Conservation (phyloP, 179 eudicot genomes). For the Actinidia polygama region DNA sequence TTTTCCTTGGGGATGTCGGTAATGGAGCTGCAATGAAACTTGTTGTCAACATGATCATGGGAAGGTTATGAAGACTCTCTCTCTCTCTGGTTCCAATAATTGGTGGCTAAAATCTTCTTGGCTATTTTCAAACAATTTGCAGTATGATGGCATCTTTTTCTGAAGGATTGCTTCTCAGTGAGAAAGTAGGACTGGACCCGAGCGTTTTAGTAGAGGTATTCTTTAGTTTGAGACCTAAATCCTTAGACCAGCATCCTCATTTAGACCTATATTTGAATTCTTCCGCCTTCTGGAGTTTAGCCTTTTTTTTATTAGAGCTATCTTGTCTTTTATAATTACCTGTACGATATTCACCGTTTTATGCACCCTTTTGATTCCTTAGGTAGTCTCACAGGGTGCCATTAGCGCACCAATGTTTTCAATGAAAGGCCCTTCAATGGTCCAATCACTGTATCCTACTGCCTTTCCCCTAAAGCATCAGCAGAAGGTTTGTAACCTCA, state of each 20-base stretch:
- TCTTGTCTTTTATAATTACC: not conserved
- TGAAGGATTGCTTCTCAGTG: slow-evolving; percentile 85
- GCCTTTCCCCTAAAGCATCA: slow-evolving; percentile 97
- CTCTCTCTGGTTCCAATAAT: not conserved
- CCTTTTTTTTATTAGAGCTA: no score
- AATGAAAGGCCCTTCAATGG: slow-evolving; percentile 94
- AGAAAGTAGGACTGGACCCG: slow-evolving; percentile 93
- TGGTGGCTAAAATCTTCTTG: not conserved
- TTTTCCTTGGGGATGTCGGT: slow-evolving; percentile 96
- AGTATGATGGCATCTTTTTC: slow-evolving; percentile 99
- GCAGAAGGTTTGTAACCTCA: slow-evolving; percentile 61
- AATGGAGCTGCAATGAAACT: slow-evolving; percentile 99
- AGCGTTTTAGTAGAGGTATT: slow-evolving; percentile 81
- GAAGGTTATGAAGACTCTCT: slow-evolving; percentile 58
- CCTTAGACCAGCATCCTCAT: not conserved
- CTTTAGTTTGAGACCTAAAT: slow-evolving; percentile 5
- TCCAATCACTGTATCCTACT: slow-evolving; percentile 79
- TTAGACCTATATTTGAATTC: slow-evolving; percentile 4
- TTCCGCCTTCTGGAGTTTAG: not conserved
- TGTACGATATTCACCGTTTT: not conserved
- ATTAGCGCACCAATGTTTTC: slow-evolving; percentile 96
- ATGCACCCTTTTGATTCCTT: slow-evolving; percentile 22
- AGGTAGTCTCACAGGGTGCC: slow-evolving; percentile 96
- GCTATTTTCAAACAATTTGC: slow-evolving; percentile 19
- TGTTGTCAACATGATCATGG: slow-evolving; percentile 99